Evolutionary conservation across 129 eudicot species (phyloP), one percentile per base, ranked within the genome.

Genomic region (Flaveria ramosissima): DNA sequence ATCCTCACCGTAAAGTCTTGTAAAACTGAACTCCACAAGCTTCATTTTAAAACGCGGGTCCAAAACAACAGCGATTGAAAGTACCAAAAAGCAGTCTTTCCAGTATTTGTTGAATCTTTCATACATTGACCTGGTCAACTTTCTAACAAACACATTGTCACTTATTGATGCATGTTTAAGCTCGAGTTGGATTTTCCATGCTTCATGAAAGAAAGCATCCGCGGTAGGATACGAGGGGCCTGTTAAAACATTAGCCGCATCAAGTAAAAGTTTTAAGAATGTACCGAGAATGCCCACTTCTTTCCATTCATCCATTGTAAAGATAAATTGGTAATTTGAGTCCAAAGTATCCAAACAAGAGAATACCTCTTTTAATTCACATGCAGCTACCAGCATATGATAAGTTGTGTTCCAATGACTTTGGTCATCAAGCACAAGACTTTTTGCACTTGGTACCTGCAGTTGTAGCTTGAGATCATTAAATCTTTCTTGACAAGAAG

Each of bases 31-130:
- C 4, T 87, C 89, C 46, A 94, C 88, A 9, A 87, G 82, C 85
- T 81, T 82, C 90, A 91, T 83, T 71, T 94, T 94, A 75, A 74
- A 87, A 50, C 97, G 85, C 0, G 99, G 99, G 67, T 94, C 99
- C 99, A 94, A 83, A 64, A 82, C 88, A 16, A 82, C 94, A 23
- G 99, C 92, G 65, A 83, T 79, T 0, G 96, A 89, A 26, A 91
- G 70, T 43, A 87, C 86, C 14, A 87, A 75, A 68, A 48, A 80
- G 52, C 88, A 85, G 39, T 88, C 90, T 12, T 83, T 85, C 99
- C 99, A 94, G 74, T 85, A 91, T 19, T 65, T 68, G 32, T 87
- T 82, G 55, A 89, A 91, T 64, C 53, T 86, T 45, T 86, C 92
- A 5, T 71, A 70, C 90, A 94, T 80, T 15, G 97, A 95, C 50